phyloP scores from a whole-genome alignment of 2,329 filamentous ascomycete genomes.

The Geosmithia flava region DNA sequence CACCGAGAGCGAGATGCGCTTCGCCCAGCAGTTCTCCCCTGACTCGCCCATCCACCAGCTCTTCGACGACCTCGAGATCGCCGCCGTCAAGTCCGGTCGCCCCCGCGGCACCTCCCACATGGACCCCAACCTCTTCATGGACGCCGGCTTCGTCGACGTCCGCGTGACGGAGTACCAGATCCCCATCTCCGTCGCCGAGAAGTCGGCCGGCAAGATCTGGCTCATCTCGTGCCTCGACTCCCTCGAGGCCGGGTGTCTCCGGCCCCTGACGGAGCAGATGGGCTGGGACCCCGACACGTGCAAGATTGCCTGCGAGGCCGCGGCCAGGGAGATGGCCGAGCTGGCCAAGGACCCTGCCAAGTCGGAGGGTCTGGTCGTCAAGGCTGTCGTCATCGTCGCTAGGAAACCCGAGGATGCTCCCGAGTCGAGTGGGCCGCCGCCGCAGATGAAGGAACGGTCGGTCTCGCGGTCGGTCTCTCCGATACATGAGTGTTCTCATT shows the following conservation, averaged over 20 bases:
- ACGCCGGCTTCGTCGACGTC: constrained; percentile 39
- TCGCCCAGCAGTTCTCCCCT: constrained; percentile 24
- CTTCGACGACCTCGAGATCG: constrained; percentile 26
- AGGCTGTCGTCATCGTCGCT: constrained; percentile 33
- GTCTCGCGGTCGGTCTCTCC: not conserved
- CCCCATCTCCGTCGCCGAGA: constrained; percentile 31
- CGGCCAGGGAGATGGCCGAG: constrained; percentile 33
- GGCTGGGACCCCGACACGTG: constrained; percentile 38
- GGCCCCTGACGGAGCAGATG: constrained; percentile 38
- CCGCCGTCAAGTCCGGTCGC: constrained; percentile 29
- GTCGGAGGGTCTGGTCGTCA: constrained; percentile 29
- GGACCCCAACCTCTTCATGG: constrained; percentile 27
- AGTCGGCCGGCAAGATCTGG: constrained; percentile 38
- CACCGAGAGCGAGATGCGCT: constrained; percentile 19
- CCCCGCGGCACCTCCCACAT: constrained; percentile 32
- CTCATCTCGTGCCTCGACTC: constrained; percentile 37
- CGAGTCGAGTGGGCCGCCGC: not conserved
- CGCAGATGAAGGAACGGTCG: not conserved
- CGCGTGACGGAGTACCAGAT: constrained; percentile 33
- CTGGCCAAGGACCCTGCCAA: constrained; percentile 32
- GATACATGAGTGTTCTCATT: not conserved
- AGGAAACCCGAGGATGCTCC: constrained; percentile 30
- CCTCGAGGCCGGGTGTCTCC: constrained; percentile 33
- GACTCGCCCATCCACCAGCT: constrained; percentile 31
- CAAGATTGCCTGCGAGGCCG: constrained; percentile 30